Evolutionary conservation across 2,329 filamentous ascomycete species (phyloP), one percentile per base, ranked within the genome.

Genomic region (Colletotrichum destructivum): DNA sequence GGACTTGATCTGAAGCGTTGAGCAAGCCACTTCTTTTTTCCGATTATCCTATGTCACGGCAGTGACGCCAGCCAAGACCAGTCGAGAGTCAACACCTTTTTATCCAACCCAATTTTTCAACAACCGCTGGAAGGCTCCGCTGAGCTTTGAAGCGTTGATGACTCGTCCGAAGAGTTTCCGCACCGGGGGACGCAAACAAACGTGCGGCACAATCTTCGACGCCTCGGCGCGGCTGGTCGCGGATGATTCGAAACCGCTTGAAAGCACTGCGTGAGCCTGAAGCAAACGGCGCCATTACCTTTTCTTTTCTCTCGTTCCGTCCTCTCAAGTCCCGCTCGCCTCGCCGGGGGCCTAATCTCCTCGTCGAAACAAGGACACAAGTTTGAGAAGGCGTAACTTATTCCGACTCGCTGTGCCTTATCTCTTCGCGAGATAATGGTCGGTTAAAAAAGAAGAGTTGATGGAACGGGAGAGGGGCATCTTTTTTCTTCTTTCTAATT

Each of bases 81-180:
- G 65, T 69, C 46, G 65, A 69, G 65, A 56, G 49, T 66, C 61
- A 16, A 35, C 15, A 38, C 12, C 2, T 15, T 8, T 21, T 31
- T 54, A 46, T 64, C 42, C 16, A 18, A 38, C 16, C 35, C 44
- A 13, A 4, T 40, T 42, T 59, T 55, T 23, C 54, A 66, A 66
- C 46, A 62, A 62, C 31, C 49, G 62, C 70, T 72, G 61, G 66
- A 62, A 57, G 66, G 57, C 60, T 66, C 65, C 59, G 69, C 66
- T 52, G 62, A 49, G 57, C 52, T 62, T 55, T 72, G 72, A 76
- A 69, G 76, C 66, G 74, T 76, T 21, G 75, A 76, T 74, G 72
- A 72, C 72, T 74, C 75, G 71, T 74, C 66, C 73, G 75, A 75
- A 77, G 74, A 56, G 68, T 38, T 69, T 40, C 60, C 65, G 69